Conservation (phyloP, 176 grass and related monocot genomes). For the Avena insularis region DNA sequence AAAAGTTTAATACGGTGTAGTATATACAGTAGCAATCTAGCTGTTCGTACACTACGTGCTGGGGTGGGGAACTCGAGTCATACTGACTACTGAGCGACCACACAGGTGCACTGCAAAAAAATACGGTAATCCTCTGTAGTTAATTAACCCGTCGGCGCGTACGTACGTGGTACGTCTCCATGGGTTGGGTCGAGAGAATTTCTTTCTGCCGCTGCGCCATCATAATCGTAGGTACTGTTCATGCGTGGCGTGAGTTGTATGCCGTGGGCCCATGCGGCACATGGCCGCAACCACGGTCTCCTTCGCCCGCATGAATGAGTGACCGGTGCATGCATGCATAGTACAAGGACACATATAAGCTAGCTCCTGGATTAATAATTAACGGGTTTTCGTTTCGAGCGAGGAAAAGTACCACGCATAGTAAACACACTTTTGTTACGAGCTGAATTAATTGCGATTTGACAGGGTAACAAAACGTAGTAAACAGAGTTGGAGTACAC, state of each 20-base stretch:
- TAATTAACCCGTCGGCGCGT: not conserved
- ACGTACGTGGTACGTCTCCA: not conserved
- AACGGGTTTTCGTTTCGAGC: not conserved
- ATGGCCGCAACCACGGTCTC: constrained; percentile 39
- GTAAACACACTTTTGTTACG: no score
- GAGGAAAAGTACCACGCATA: not conserved
- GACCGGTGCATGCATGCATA: not conserved
- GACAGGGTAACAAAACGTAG: no score
- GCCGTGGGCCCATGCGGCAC: constrained; percentile 40
- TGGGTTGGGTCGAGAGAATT: not conserved
- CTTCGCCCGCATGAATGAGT: not conserved
- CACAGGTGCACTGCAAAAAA: no score
- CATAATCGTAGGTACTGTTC: constrained; percentile 26
- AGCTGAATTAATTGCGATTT: not conserved
- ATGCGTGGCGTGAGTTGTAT: not conserved
- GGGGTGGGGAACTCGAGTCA: no score
- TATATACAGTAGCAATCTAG: no score
- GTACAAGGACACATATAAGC: not conserved
- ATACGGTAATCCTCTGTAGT: no score
- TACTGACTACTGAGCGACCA: no score
- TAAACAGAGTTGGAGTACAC: no score
- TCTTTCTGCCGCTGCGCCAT: constrained; percentile 4
- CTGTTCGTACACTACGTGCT: no score
- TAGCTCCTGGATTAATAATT: constrained; percentile 14
- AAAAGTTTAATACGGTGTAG: no score